Conservation (phyloP, 352 stramenopile genomes). For the Phytopythium kandeliae region DNA sequence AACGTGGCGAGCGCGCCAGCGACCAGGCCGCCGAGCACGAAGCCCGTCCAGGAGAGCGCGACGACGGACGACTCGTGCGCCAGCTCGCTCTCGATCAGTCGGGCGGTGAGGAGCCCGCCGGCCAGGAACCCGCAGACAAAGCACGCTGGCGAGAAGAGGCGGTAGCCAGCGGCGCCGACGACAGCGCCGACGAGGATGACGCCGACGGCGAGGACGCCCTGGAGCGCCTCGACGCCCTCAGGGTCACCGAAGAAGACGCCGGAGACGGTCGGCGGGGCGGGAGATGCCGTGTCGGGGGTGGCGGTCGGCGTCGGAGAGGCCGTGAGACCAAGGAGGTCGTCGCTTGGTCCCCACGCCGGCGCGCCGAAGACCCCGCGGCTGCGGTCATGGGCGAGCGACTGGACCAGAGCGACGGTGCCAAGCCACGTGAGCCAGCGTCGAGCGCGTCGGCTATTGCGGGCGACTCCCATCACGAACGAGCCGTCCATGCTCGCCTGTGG, state of each 20-base stretch:
- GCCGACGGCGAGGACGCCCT: slow-evolving; percentile 17
- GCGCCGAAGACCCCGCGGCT: background rate
- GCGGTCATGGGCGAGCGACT: too few species aligned
- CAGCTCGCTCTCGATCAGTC: slow-evolving; percentile 27
- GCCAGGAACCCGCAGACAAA: slow-evolving; percentile 42
- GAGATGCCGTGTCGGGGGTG: too few species aligned
- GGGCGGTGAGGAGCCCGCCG: slow-evolving; percentile 26
- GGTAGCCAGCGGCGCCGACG: slow-evolving; percentile 29
- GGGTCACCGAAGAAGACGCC: slow-evolving; percentile 14
- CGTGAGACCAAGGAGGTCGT: background rate
- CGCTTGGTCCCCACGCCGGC: background rate
- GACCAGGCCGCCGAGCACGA: slow-evolving; percentile 38
- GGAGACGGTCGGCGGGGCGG: slow-evolving; percentile 5
- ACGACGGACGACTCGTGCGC: slow-evolving; percentile 20
- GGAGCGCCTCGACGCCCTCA: background rate
- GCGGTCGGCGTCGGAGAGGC: background rate
- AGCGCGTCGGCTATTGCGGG: background rate
- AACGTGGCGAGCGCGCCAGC: slow-evolving; percentile 26
- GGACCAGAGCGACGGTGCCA: background rate
- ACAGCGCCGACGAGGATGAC: slow-evolving; percentile 25
- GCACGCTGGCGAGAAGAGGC: slow-evolving; percentile 33
- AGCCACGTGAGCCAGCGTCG: background rate
- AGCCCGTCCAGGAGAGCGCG: slow-evolving; percentile 43
- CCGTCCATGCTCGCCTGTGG: too few species aligned
- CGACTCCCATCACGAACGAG: too few species aligned